phyloP scores from a whole-genome alignment of 1,284 basidiomycete genomes.

The Marasmius sp. region DNA sequence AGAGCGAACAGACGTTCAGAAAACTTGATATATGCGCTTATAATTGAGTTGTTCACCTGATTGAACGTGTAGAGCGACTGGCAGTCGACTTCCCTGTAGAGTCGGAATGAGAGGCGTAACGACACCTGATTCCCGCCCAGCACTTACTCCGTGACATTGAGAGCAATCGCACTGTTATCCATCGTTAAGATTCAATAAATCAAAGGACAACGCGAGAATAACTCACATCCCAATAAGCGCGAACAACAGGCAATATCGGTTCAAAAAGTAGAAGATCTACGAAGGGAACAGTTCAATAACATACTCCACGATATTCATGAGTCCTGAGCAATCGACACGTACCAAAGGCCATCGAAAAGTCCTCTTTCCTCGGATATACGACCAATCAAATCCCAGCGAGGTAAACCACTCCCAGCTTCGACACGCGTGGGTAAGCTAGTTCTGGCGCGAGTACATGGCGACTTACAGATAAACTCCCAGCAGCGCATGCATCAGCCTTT shows the following conservation, averaged over 20 bases:
- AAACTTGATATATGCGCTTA: not conserved
- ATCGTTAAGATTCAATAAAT: conserved; percentile 7
- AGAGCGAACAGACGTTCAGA: not conserved
- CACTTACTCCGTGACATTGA: conserved; percentile 54
- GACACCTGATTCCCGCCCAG: not conserved
- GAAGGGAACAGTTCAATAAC: not conserved
- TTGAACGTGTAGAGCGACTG: conserved; percentile 75
- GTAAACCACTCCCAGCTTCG: conserved; percentile 66
- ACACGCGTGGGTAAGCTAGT: conserved; percentile 6
- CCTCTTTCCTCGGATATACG: conserved; percentile 57
- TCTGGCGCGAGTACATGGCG: conserved; percentile 2
- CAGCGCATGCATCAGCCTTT: conserved; percentile 64
- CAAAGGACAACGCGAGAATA: not conserved
- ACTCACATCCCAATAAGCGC: conserved; percentile 72
- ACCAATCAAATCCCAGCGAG: conserved; percentile 69
- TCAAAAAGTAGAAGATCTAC: conserved; percentile 73
- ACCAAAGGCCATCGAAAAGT: conserved; percentile 67
- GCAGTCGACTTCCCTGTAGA: conserved; percentile 55
- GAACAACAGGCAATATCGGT: conserved; percentile 67
- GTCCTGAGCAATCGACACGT: conserved; percentile 8
- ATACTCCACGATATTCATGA: not conserved
- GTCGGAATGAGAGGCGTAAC: not conserved
- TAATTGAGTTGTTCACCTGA: conserved; percentile 39
- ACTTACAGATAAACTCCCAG: conserved; percentile 66
- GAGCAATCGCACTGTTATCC: conserved; percentile 46